Conservation (phyloP, 345 rosid species). For the Citrus inodora region DNA sequence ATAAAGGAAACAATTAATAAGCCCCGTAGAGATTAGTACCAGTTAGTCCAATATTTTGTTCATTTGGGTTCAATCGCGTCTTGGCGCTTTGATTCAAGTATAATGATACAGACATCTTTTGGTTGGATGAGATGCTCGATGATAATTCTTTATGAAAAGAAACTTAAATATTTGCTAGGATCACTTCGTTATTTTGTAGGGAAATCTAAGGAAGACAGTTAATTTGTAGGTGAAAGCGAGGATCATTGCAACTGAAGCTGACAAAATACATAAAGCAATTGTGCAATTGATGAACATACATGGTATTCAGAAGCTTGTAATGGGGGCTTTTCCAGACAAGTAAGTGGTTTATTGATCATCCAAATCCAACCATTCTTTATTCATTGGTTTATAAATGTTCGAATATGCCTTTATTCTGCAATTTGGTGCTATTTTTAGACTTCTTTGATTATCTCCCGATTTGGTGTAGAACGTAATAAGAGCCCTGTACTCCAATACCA, state of each 20-base stretch:
- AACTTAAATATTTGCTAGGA: not conserved
- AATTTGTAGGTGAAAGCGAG: conserved; percentile 48
- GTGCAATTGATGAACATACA: conserved; percentile 44
- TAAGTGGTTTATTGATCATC: conserved; percentile 26
- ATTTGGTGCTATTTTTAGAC: not conserved
- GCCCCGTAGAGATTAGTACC: not conserved
- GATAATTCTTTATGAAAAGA: not conserved
- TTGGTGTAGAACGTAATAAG: not conserved
- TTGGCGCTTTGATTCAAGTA: not conserved
- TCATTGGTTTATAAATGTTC: not conserved
- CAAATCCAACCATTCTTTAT: not conserved
- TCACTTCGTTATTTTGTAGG: not conserved
- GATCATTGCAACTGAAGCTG: conserved; percentile 39
- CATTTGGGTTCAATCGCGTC: not conserved
- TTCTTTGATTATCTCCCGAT: not conserved
- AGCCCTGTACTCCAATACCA: not conserved
- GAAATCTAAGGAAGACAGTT: conserved; percentile 8
- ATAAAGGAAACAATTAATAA: not conserved
- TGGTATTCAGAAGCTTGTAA: conserved; percentile 54
- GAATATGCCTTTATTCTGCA: not conserved
- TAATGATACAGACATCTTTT: not conserved
- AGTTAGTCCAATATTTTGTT: not conserved
- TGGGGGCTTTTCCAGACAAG: conserved; percentile 54
- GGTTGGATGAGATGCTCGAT: not conserved
- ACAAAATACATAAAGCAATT: conserved; percentile 52